Percentiles rank a stretch among this genome's conserved stretches.
Conservation (phyloP, 1,139 yeast genomes). For the Yamadazyma triangularis region DNA sequence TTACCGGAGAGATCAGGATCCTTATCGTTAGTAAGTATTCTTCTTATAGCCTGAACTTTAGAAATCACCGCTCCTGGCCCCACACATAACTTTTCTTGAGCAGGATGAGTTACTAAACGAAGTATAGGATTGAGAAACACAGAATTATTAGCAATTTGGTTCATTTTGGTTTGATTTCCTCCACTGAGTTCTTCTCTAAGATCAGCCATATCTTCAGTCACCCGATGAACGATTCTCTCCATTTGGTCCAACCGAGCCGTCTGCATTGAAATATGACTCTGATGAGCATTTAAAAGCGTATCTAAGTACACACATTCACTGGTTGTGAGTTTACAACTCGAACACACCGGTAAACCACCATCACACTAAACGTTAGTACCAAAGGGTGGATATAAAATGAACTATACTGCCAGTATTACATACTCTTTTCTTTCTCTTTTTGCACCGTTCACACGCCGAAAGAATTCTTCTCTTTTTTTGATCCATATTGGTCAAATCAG, state of each 20-base stretch:
- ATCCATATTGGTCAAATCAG: neutral
- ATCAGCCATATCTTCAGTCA: conserved; percentile 5
- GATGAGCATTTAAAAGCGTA: conserved; percentile 5
- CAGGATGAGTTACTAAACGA: conserved; percentile 7
- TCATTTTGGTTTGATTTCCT: conserved; percentile 2
- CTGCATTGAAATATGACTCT: conserved; percentile 4
- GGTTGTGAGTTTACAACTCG: conserved; percentile 4
- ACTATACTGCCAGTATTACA: too few species aligned
- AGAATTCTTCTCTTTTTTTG: conserved; percentile 7
- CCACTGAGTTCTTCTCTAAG: conserved; percentile 6
- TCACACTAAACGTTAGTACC: conserved; percentile 7
- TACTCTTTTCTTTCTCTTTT: conserved; percentile 11
- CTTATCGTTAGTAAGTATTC: conserved; percentile 11
- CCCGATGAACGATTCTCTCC: conserved; percentile 4
- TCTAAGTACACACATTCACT: conserved; percentile 6
- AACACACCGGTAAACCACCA: conserved; percentile 10
- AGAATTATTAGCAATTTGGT: conserved; percentile 2
- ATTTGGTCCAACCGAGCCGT: conserved; percentile 5
- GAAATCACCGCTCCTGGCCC: conserved; percentile 12
- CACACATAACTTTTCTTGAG: conserved; percentile 5
- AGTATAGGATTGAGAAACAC: conserved; percentile 8
- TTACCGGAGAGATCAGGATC: conserved; percentile 4
- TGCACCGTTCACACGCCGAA: conserved; percentile 10
- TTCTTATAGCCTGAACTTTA: conserved; percentile 13
- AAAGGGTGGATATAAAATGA: neutral